Percentiles rank a stretch among this genome's conserved stretches.
These are phyloP conservation scores for Diaporthe sp. DNA, from an alignment of 2,329 filamentous ascomycete species.

Conservation along the genomic window DNA sequence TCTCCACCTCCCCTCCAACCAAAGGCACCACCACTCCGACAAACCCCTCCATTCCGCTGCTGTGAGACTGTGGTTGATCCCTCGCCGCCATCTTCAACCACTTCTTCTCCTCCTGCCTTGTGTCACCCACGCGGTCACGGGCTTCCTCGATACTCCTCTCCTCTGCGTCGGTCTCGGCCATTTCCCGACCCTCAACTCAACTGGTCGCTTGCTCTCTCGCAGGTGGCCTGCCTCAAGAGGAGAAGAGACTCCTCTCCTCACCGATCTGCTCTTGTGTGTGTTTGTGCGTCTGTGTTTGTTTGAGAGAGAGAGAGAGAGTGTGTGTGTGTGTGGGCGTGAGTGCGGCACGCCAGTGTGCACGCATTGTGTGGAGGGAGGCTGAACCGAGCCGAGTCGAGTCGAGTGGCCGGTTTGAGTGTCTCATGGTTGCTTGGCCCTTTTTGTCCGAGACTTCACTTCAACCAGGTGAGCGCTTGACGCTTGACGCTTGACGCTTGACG, in stretches of 20 bases:
- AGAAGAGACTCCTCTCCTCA: neutral
- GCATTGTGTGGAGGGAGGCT: constrained; percentile 1
- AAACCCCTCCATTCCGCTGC: constrained; percentile 25
- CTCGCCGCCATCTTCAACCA: constrained; percentile 13
- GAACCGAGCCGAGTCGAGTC: constrained; percentile 6
- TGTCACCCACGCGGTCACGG: constrained; percentile 5
- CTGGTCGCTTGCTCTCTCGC: neutral
- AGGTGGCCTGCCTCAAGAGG: neutral
- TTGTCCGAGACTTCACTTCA: constrained; percentile 12
- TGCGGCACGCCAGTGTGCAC: neutral
- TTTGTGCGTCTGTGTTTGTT: neutral
- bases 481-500: neutral
- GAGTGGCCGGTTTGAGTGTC: constrained; percentile 25
- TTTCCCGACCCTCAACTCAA: neutral
- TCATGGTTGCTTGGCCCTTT: constrained; percentile 33
- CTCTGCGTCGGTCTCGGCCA: constrained; percentile 2
- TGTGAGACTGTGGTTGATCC: constrained; percentile 21
- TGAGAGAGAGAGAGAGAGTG: too few species aligned
- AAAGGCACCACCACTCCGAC: constrained; percentile 7
- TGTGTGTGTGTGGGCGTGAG: neutral
- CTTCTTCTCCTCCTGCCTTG: constrained; percentile 16
- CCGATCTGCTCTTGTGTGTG: neutral
- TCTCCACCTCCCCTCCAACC: constrained; percentile 31
- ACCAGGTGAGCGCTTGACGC: constrained; percentile 29
- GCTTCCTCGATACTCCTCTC: neutral